These are phyloP conservation scores for Ceratocystis ficicola DNA, from an alignment of 2,329 filamentous ascomycete species.

Conservation along the genomic window DNA sequence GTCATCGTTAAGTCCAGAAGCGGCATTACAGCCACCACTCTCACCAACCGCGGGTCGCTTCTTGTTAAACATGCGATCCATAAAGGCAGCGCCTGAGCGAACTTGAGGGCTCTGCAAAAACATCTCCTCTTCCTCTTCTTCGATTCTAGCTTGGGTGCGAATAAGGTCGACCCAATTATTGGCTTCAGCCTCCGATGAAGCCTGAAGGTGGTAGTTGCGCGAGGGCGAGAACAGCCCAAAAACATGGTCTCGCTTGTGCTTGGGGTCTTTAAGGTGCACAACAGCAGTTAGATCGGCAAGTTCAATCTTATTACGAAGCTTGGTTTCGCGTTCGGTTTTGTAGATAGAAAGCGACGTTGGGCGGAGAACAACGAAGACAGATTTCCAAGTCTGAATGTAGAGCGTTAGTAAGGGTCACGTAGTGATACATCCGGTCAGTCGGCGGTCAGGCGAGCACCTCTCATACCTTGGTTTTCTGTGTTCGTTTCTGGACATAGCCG, in stretches of 20 bases:
- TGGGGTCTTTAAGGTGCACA: constrained; percentile 75
- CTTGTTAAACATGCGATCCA: constrained; percentile 21
- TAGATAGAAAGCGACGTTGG: constrained; percentile 87
- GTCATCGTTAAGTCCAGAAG: constrained; percentile 29
- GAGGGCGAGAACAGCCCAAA: constrained; percentile 89
- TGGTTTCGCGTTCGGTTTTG: constrained; percentile 80
- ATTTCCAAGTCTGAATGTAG: constrained; percentile 64
- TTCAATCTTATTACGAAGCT: constrained; percentile 75
- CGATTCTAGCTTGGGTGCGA: constrained; percentile 65
- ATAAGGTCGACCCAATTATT: constrained; percentile 79
- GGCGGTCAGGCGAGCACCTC: not conserved
- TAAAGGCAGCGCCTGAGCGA: constrained; percentile 27
- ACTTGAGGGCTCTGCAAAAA: constrained; percentile 55
- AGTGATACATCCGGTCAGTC: no score
- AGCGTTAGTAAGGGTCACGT: constrained; percentile 24
- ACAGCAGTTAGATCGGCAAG: constrained; percentile 86
- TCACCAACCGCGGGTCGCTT: not conserved
- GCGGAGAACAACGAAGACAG: constrained; percentile 75
- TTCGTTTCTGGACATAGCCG: constrained; percentile 75
- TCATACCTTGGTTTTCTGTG: constrained; percentile 79
- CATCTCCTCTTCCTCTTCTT: constrained; percentile 80
- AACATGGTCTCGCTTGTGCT: constrained; percentile 72
- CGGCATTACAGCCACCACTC: constrained; percentile 21
- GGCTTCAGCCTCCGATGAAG: constrained; percentile 58
- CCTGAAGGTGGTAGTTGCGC: constrained; percentile 84